phyloP scores from a whole-genome alignment of 768 basidiomycete species.

The Panellus pusillus region DNA sequence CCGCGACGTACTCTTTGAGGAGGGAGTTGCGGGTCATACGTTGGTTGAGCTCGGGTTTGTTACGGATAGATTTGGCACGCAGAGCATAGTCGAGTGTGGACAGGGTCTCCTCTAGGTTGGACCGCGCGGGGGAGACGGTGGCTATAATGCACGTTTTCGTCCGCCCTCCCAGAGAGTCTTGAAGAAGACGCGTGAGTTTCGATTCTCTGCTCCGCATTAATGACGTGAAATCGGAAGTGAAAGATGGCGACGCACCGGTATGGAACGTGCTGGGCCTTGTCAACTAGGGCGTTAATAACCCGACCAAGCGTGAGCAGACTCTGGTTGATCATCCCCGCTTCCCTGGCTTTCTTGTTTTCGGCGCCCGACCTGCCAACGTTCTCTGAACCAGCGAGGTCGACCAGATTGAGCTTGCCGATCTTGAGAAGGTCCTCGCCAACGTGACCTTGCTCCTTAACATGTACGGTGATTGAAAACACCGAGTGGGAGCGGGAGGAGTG shows the following conservation, averaged over 20 bases:
- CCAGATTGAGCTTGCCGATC: constrained; percentile 94
- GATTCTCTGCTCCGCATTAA: constrained; percentile 65
- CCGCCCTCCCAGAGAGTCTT: constrained; percentile 97
- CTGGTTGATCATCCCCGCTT: constrained; percentile 99
- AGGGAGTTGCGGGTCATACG: constrained; percentile 91
- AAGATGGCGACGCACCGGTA: constrained; percentile 62
- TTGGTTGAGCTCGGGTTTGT: constrained; percentile 94
- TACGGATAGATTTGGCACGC: constrained; percentile 91
- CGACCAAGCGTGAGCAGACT: constrained; percentile 94
- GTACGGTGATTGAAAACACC: constrained; percentile 94
- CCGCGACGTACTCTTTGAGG: constrained; percentile 88
- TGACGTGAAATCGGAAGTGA: constrained; percentile 3
- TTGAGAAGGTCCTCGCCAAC: constrained; percentile 87
- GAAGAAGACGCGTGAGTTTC: constrained; percentile 93
- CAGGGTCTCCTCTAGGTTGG: constrained; percentile 94
- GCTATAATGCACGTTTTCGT: constrained; percentile 99
- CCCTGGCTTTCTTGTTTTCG: constrained; percentile 90
- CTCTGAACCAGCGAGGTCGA: constrained; percentile 96
- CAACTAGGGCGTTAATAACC: constrained; percentile 95
- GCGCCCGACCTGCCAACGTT: constrained; percentile 96
- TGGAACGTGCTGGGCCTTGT: constrained; percentile 87
- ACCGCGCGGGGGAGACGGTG: constrained; percentile 90
- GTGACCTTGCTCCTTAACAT: constrained; percentile 78
- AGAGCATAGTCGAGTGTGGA: constrained; percentile 97
- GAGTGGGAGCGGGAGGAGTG: constrained; percentile 97